phyloP scores from a whole-genome alignment of 2,329 filamentous ascomycete species.

The Stylonectria norvegica region DNA sequence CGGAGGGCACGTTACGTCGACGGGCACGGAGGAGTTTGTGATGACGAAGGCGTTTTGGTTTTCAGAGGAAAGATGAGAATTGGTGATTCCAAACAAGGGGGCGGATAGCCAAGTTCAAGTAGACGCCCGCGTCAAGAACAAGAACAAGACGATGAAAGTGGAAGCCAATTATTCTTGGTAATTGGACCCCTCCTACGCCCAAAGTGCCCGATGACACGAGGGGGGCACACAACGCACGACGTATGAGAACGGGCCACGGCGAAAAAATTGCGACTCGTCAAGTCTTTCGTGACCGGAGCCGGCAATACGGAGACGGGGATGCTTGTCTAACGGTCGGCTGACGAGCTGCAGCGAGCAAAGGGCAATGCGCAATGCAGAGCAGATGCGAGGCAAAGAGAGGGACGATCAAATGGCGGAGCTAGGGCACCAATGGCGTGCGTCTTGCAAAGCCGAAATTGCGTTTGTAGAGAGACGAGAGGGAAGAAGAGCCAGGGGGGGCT shows the following conservation, averaged over 20 bases:
- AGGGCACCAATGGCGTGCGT: background rate
- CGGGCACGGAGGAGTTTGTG: no score
- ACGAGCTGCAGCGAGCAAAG: background rate
- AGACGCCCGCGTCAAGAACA: background rate
- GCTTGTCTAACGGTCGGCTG: background rate
- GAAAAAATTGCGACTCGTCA: background rate
- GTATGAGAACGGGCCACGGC: background rate
- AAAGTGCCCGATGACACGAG: slow-evolving; percentile 1
- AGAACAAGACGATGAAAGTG: background rate
- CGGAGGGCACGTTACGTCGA: background rate
- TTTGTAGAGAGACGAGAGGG: no score
- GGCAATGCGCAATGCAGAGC: background rate
- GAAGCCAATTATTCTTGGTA: background rate
- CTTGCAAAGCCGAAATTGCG: no score
- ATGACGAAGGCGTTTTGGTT: background rate
- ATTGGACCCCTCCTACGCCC: background rate
- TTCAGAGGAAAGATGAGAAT: background rate
- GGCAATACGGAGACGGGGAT: background rate
- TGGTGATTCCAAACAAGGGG: background rate
- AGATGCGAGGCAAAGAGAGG: background rate
- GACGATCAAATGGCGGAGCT: background rate
- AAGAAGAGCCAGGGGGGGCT: background rate
- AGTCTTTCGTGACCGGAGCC: background rate
- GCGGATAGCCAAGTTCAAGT: background rate
- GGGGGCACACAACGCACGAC: background rate